These are phyloP conservation scores for Plenodomus biglobosus DNA, from an alignment of 2,329 filamentous ascomycete genomes.

Conservation along the genomic window DNA sequence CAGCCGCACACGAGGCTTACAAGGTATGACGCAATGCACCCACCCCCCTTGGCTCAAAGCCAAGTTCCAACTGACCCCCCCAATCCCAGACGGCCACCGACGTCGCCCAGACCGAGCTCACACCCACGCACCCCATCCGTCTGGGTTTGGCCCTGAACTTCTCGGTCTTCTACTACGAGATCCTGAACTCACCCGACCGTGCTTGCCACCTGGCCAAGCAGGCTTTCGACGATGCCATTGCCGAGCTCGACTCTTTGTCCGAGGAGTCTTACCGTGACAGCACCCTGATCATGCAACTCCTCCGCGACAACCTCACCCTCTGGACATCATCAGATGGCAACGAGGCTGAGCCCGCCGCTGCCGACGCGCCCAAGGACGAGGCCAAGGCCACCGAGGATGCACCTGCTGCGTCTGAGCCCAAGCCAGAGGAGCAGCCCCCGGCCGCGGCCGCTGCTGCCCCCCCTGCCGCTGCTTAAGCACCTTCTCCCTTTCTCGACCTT, in stretches of 20 bases:
- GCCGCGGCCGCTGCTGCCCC: slow-evolving; percentile 32
- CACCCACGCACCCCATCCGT: slow-evolving; percentile 96
- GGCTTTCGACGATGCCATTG: slow-evolving; percentile 97
- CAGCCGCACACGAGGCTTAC: slow-evolving; percentile 90
- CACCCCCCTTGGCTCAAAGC: slow-evolving; percentile 6
- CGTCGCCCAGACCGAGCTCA: slow-evolving; percentile 95
- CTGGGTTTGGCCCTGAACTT: slow-evolving; percentile 98
- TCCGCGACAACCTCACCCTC: slow-evolving; percentile 96
- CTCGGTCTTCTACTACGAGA: slow-evolving; percentile 99
- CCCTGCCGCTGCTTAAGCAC: slow-evolving; percentile 39
- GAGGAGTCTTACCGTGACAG: slow-evolving; percentile 99
- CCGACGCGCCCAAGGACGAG: slow-evolving; percentile 64
- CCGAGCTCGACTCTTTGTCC: slow-evolving; percentile 94
- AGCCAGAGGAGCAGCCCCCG: slow-evolving; percentile 35
- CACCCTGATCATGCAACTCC: slow-evolving; percentile 98
- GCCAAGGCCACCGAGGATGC: slow-evolving; percentile 56
- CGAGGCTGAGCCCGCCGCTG: slow-evolving; percentile 69
- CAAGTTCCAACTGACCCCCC: slow-evolving; percentile 23
- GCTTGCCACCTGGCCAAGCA: slow-evolving; percentile 99
- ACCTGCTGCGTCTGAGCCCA: slow-evolving; percentile 44
- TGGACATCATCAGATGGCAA: slow-evolving; percentile 93
- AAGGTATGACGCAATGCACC: slow-evolving; percentile 66
- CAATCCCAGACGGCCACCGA: slow-evolving; percentile 88
- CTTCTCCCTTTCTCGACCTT: slow-evolving; percentile 36
- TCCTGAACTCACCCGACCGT: slow-evolving; percentile 95